Conservation (phyloP, 768 basidiomycete genomes). For the Suillus lakei region DNA sequence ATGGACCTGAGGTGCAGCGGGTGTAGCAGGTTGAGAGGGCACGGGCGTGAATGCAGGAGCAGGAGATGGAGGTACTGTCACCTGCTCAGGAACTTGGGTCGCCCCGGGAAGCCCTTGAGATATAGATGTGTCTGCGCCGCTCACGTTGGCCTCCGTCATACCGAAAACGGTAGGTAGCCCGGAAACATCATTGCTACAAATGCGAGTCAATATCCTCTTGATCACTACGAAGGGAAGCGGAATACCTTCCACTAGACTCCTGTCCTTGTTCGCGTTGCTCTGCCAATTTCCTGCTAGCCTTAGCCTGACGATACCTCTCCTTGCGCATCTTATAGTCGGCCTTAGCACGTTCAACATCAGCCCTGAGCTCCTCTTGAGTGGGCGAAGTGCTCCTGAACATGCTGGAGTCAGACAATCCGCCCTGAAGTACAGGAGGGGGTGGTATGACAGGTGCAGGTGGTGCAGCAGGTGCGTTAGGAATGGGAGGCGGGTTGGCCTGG, state of each 20-base stretch:
- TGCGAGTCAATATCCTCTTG: constrained; percentile 10
- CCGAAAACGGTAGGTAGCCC: constrained; percentile 25
- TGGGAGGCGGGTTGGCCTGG: not conserved
- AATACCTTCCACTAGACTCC: constrained; percentile 33
- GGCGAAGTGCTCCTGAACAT: constrained; percentile 3
- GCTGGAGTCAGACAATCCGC: not conserved
- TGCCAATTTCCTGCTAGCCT: constrained; percentile 51
- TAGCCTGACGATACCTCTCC: constrained; percentile 65
- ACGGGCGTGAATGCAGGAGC: constrained; percentile 21
- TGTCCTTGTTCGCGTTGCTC: constrained; percentile 30
- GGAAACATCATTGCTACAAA: constrained; percentile 24
- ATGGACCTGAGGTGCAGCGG: constrained; percentile 35
- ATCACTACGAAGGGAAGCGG: not conserved
- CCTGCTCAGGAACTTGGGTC: constrained; percentile 15
- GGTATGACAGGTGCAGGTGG: not conserved
- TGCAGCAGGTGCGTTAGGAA: not conserved
- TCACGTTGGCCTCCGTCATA: constrained; percentile 8
- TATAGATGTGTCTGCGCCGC: constrained; percentile 1
- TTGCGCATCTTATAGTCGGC: constrained; percentile 70
- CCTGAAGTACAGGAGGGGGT: not conserved
- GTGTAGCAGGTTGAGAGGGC: constrained; percentile 13
- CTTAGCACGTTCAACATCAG: constrained; percentile 68
- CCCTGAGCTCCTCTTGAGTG: constrained; percentile 32
- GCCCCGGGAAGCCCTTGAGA: constrained; percentile 6
- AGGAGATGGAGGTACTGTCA: constrained; percentile 10